Base-by-base conservation (phyloP, 2,329 filamentous ascomycete species). In the Fonsecaea pugnacius region DNA sequence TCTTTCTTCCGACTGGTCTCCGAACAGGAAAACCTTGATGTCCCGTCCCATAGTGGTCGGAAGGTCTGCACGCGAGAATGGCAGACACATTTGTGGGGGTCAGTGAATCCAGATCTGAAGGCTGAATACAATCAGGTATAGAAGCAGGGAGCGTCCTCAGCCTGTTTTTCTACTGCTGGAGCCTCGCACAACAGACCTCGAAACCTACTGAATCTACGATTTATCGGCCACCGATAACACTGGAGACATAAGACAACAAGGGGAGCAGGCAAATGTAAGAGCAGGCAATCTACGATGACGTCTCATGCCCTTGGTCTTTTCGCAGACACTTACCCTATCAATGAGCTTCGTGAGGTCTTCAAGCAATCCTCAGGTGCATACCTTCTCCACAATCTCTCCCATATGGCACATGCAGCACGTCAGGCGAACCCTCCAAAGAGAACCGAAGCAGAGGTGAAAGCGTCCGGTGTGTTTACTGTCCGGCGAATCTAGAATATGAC, bases 1-100 rank as follows among this genome's bases (percentile, higher is more conserved):
- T 52, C 48, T 52, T 52, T 52, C 48, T 52, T 52, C 48, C 12
- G 48, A 52, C 12, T 52, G 48, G 21, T 52, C 48, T 52, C 48
- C 48, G 48, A 52, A 52, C 16, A 52, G 48, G 48, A 52, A 21
- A 4, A 52, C 48, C 16, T 52, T 52, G 48, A 52, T 52, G 30
- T 52, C 48, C 24, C 24, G 48, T 32, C 48, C 48, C 48, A 52
- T 52, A 10, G 24, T 52, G 8, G 48, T n/a, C 30, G 48, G 24
- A 52, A 52, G 27, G 38, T 52, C 21, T 52, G 48, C 24, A 30
- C 48, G 3, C 27, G 48, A 52, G 12, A 52, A 16, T 16, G 48
- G 24, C 48, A 52, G 30, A 52, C 48, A 52, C 48, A 43, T 43
- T 43, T 18, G 38, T 43, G 38, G 38, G 38, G 38, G 38, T 18